Percentiles rank a stretch among this genome's conserved stretches.
phyloP scores from a whole-genome alignment of 371 early-diverging fungal species.

The Lichtheimia corymbifera region DNA sequence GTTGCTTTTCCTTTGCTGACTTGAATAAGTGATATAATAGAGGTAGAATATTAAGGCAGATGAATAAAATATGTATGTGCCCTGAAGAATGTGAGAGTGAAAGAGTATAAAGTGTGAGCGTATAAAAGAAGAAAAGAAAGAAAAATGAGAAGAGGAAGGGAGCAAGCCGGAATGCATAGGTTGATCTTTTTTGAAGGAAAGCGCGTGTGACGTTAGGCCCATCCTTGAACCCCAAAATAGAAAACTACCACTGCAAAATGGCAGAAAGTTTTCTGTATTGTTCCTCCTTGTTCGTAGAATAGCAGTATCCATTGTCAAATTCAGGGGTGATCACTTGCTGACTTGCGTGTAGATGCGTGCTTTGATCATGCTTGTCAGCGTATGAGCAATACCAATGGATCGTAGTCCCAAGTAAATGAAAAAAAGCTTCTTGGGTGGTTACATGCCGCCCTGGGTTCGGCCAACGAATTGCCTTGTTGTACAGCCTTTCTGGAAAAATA shows the following conservation, averaged over 20 bases:
- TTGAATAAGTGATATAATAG: not conserved
- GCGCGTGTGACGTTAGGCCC: constrained; percentile 11
- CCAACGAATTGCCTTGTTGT: too few relatives aligned
- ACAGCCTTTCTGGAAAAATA: too few relatives aligned
- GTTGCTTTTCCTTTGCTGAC: not conserved
- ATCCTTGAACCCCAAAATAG: constrained; percentile 8
- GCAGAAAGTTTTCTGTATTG: constrained; percentile 11
- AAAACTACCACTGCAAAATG: not conserved
- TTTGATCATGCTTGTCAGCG: too few relatives aligned
- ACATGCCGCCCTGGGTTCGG: too few relatives aligned
- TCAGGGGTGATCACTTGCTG: too few relatives aligned
- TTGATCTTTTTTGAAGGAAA: constrained; percentile 8
- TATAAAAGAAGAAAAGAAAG: constrained; percentile 9
- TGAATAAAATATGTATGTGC: too few relatives aligned
- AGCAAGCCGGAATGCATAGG: constrained; percentile 9
- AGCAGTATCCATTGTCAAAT: not conserved
- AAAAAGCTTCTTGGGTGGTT: too few relatives aligned
- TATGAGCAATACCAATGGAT: too few relatives aligned
- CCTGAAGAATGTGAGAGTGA: too few relatives aligned
- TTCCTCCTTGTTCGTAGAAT: constrained; percentile 5
- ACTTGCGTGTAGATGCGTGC: too few relatives aligned
- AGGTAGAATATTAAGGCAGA: too few relatives aligned
- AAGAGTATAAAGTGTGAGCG: constrained; percentile 7
- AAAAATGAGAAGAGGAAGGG: constrained; percentile 14
- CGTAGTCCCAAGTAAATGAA: too few relatives aligned